A percentile compares a stretch with the other conserved stretches of the same genome.
These are phyloP conservation scores for Globisporangium recalcitrans DNA, from an alignment of 352 stramenopile genomes.

Conservation along the genomic window DNA sequence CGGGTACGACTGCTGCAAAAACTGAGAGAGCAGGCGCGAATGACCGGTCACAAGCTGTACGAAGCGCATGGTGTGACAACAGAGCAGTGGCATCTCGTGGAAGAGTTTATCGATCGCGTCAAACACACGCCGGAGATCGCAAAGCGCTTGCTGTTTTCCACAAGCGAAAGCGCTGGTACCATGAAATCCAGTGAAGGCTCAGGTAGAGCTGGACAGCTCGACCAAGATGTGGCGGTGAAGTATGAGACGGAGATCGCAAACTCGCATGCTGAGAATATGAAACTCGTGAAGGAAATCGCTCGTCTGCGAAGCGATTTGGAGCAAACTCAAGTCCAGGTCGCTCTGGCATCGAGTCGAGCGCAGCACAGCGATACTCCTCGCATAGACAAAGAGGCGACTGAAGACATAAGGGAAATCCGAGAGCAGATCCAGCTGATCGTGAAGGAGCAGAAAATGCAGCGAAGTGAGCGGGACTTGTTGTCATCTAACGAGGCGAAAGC, in stretches of 20 bases:
- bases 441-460: constrained; percentile 12
- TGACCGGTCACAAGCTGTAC: constrained; percentile 45
- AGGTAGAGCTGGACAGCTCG: neutral
- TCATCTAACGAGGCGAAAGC: neutral
- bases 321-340: constrained; percentile 10
- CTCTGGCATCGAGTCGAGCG: neutral
- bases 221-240: constrained; percentile 12
- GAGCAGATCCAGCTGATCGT: constrained; percentile 12
- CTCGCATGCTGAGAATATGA: constrained; percentile 24
- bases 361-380: neutral
- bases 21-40: constrained; percentile 45
- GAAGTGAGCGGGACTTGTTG: neutral
- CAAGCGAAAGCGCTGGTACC: constrained; percentile 3
- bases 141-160: constrained; percentile 25
- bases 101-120: constrained; percentile 67
- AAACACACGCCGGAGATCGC: constrained; percentile 54
- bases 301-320: constrained; percentile 33
- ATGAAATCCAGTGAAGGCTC: constrained; percentile 2
- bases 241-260: constrained; percentile 21
- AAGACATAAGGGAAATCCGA: constrained; percentile 12
- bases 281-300: constrained; percentile 30
- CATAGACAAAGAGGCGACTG: neutral
- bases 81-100: constrained; percentile 48
- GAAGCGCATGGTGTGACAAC: constrained; percentile 50
- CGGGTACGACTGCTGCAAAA: constrained; percentile 51